phyloP scores from a whole-genome alignment of 306 rosid species.

The Cicer yamashitae region DNA sequence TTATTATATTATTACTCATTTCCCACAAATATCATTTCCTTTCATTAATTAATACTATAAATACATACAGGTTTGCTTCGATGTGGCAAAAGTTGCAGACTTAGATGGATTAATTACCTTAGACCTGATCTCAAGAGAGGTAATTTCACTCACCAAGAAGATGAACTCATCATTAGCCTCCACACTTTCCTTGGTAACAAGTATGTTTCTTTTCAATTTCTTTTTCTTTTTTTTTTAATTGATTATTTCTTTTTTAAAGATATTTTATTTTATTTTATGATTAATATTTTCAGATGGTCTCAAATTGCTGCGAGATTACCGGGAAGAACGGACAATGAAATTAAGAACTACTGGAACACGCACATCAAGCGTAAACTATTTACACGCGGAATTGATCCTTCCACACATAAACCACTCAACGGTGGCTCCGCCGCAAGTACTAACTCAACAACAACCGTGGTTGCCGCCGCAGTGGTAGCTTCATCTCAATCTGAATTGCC shows the following conservation, averaged over 20 bases:
- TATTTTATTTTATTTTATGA: too few species aligned
- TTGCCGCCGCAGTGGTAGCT: not conserved
- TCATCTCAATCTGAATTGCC: not conserved
- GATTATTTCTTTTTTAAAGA: not conserved
- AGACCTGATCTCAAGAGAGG: conserved; percentile 70
- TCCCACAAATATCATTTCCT: not conserved
- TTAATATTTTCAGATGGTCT: conserved; percentile 58
- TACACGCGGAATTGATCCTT: conserved; percentile 59
- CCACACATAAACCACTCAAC: conserved; percentile 58
- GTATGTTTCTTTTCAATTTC: conserved; percentile 38
- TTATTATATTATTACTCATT: not conserved
- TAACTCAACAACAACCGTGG: not conserved
- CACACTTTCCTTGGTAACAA: conserved; percentile 69
- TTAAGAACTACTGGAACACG: conserved; percentile 76
- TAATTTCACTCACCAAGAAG: conserved; percentile 59
- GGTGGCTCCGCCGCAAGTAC: not conserved
- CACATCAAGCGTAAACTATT: conserved; percentile 58
- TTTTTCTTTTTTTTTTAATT: not conserved
- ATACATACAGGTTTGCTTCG: conserved; percentile 56
- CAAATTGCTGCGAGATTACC: conserved; percentile 60
- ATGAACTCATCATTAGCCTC: conserved; percentile 62
- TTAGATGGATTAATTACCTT: conserved; percentile 69
- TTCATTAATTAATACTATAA: not conserved
- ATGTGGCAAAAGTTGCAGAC: conserved; percentile 77
- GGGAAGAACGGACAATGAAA: conserved; percentile 71